Conservation (phyloP, 768 basidiomycete species). For the Dentipellis sp. region DNA sequence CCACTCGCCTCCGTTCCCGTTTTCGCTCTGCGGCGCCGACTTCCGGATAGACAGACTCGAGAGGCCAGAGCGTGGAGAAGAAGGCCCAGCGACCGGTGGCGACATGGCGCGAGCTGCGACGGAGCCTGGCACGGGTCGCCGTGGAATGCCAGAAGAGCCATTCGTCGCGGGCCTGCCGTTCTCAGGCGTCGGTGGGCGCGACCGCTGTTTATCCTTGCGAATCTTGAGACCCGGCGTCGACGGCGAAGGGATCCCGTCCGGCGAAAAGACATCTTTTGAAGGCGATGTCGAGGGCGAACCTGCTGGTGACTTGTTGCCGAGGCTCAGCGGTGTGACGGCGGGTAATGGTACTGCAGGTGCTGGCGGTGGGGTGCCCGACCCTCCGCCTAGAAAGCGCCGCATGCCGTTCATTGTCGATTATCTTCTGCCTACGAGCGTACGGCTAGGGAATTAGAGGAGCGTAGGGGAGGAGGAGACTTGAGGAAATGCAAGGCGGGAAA, state of each 20-base stretch:
- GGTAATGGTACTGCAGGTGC: slow-evolving; percentile 3
- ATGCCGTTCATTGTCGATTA: slow-evolving; percentile 22
- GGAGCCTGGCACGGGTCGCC: not conserved
- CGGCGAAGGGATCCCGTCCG: not conserved
- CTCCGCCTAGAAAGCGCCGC: slow-evolving; percentile 20
- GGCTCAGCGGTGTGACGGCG: too few relatives aligned
- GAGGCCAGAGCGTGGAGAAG: slow-evolving; percentile 5
- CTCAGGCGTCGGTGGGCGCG: not conserved
- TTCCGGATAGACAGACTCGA: not conserved
- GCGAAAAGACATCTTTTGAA: not conserved
- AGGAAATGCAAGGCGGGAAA: too few relatives aligned
- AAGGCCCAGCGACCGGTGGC: slow-evolving; percentile 18
- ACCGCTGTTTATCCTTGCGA: not conserved
- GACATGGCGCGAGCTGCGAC: slow-evolving; percentile 8
- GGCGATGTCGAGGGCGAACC: not conserved
- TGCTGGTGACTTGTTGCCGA: not conserved
- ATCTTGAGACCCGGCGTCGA: not conserved
- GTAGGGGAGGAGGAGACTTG: too few relatives aligned
- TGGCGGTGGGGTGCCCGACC: slow-evolving; percentile 3
- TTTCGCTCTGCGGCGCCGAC: slow-evolving; percentile 1
- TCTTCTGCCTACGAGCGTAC: not conserved
- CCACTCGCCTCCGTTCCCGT: not conserved
- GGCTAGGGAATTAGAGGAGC: too few relatives aligned
- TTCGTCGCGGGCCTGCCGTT: not conserved
- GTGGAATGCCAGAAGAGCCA: not conserved